Conservation (phyloP, 306 rosid species). For the Canavalia gladiata region DNA sequence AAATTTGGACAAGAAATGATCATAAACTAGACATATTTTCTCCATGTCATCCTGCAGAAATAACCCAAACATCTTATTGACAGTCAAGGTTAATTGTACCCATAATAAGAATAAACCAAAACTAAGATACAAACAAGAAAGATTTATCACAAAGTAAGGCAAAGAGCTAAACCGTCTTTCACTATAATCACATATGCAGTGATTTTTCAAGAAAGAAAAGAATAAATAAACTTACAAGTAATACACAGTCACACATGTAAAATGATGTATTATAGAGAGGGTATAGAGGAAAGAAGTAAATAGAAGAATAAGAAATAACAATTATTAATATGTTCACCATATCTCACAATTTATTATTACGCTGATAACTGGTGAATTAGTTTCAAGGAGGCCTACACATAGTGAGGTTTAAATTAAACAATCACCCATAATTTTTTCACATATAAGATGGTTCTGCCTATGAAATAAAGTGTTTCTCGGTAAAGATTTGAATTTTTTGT, state of each 20-base stretch:
- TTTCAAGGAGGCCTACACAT: not conserved
- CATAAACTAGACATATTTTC: constrained; percentile 69
- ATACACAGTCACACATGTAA: constrained; percentile 12
- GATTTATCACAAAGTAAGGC: constrained; percentile 22
- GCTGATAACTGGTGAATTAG: not conserved
- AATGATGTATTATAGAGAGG: not conserved
- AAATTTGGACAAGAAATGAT: constrained; percentile 75
- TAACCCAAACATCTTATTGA: constrained; percentile 38
- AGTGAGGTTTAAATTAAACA: constrained; percentile 1
- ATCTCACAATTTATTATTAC: not conserved
- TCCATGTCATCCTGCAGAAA: constrained; percentile 71
- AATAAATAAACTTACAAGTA: not conserved
- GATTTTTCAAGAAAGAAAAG: constrained; percentile 16
- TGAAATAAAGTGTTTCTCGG: not conserved
- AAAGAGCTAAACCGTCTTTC: constrained; percentile 12
- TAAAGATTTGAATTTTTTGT: not conserved
- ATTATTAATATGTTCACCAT: not conserved
- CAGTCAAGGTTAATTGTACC: constrained; percentile 35
- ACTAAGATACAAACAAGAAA: constrained; percentile 25
- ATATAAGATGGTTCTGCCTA: not conserved
- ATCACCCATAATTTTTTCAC: not conserved
- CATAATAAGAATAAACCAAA: constrained; percentile 23
- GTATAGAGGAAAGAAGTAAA: not conserved
- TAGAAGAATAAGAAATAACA: not conserved
- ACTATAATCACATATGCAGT: constrained; percentile 13